Evolutionary conservation across 2,329 filamentous ascomycete species (phyloP).

Genomic region (Ambrosiella beaveri): DNA sequence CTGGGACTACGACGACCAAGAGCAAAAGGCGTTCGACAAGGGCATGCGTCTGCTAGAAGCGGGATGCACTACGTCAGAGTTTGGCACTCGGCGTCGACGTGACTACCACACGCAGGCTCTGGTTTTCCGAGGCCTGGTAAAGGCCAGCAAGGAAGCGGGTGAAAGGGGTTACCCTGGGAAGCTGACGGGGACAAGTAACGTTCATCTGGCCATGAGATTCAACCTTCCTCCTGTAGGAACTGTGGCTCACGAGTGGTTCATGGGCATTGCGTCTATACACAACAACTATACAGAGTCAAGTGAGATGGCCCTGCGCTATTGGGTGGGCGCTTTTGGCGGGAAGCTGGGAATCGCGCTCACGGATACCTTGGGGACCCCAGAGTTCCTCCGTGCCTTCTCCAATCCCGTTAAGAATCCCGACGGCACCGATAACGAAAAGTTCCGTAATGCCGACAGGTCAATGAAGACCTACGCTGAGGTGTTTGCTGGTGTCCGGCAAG

Average conservation of each 20-base stretch:
- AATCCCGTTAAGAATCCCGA: conserved; percentile 36
- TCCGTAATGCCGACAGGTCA: conserved; percentile 23
- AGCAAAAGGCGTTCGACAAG: conserved; percentile 71
- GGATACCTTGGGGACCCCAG: conserved; percentile 85
- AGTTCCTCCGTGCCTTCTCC: conserved; percentile 73
- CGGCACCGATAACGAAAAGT: conserved; percentile 26
- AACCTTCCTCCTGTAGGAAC: conserved; percentile 73
- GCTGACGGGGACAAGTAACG: conserved; percentile 82
- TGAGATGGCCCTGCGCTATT: conserved; percentile 68
- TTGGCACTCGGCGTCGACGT: conserved; percentile 72
- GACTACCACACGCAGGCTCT: conserved; percentile 92
- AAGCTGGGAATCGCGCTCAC: conserved; percentile 80
- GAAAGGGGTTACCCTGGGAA: conserved; percentile 50
- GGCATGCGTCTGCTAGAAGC: conserved; percentile 59
- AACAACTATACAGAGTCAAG: conserved; percentile 73
- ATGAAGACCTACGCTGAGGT: conserved; percentile 58
- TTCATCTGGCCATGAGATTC: conserved; percentile 91
- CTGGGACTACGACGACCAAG: conserved; percentile 76
- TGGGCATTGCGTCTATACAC: conserved; percentile 87
- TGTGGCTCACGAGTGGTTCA: conserved; percentile 94
- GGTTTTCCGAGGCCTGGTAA: conserved; percentile 71
- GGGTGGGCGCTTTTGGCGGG: conserved; percentile 78
- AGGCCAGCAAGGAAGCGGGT: conserved; percentile 55
- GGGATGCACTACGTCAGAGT: conserved; percentile 84
- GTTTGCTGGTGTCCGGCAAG: conserved; percentile 73